Percentiles rank a stretch among this genome's conserved stretches.
Evolutionary conservation across 306 rosid genomes (phyloP).

Genomic region (Gynostemma pentaphyllum): DNA sequence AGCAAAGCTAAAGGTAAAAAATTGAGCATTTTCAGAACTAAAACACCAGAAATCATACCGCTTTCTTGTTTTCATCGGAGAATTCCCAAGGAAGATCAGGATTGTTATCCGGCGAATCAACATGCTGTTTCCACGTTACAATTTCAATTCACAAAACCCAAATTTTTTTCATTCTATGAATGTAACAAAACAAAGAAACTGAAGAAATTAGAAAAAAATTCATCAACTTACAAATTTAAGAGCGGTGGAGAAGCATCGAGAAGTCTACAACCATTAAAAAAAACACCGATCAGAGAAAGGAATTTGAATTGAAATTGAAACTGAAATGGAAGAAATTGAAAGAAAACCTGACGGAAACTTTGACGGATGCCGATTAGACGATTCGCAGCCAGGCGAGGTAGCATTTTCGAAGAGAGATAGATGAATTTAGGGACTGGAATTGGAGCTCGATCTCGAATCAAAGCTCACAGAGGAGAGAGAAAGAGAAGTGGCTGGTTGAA

Average conservation of each 20-base stretch:
- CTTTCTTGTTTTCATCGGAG: conserved; percentile 38
- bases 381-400: conserved; percentile 63
- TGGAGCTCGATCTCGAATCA: conserved; percentile 11
- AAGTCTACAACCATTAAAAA: conserved; percentile 42
- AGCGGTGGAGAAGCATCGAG: conserved; percentile 78
- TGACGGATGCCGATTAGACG: conserved; percentile 76
- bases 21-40: background rate
- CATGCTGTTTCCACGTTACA: conserved; percentile 39
- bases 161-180: background rate
- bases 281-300: conserved; percentile 4
- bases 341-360: conserved; percentile 60
- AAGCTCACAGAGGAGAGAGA: background rate
- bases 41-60: conserved; percentile 32
- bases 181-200: background rate
- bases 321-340: conserved; percentile 1
- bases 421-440: background rate
- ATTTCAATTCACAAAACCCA: conserved; percentile 5
- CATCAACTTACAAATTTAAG: conserved; percentile 64
- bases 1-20: background rate
- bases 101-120: conserved; percentile 77
- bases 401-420: conserved; percentile 40
- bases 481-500: background rate
- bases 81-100: conserved; percentile 80
- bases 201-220: background rate
- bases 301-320: too few species aligned